Base-by-base conservation (phyloP, 2,329 filamentous ascomycete genomes). In the Ascochyta koolunga region DNA sequence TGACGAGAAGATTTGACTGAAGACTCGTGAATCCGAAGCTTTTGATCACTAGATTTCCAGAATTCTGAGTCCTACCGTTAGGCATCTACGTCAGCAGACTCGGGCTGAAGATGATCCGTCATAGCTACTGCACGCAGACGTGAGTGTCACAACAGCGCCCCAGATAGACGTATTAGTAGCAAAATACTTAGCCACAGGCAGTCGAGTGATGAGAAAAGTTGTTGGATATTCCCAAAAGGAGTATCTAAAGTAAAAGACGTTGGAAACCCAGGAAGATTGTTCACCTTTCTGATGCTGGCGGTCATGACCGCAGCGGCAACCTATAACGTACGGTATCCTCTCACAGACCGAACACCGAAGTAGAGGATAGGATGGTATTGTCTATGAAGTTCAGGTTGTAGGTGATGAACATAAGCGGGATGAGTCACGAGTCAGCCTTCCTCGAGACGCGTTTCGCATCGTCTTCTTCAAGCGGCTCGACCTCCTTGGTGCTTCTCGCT, bases 331-430 rank as follows among this genome's bases (percentile, higher is more conserved):
- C 53, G 24, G 50, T 66, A 36, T 68, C 64, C 18, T 61, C 48
- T 22, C 61, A 53, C 82, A 4, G 76, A 79, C 32, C 83, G 59
- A 86, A 86, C 0, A 86, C 82, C 4, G 82, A 76, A 0, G 84
- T 83, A 79, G 81, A 55, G 42, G 69, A 58, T 58, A 69, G 42
- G n/a, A 67, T 65, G 0, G 79, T 80, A 65, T 87, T 87, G 68
- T 87, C 84, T 77, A 86, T 83, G 52, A 86, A 86, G 62, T 85
- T 84, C 57, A 86, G 67, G 73, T 81, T 81, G 62, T 86, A 86
- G 0, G 81, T 84, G 36, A 81, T 59, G 55, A 86, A 85, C 9
- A 86, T 69, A 10, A 86, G 70, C 0, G 84, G 83, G 5, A 87
- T 79, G 9, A 87, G 71, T 11, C 74, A 73, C 58, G 70, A 72